phyloP scores from a whole-genome alignment of 306 rosid species.

The Medicago arabica region DNA sequence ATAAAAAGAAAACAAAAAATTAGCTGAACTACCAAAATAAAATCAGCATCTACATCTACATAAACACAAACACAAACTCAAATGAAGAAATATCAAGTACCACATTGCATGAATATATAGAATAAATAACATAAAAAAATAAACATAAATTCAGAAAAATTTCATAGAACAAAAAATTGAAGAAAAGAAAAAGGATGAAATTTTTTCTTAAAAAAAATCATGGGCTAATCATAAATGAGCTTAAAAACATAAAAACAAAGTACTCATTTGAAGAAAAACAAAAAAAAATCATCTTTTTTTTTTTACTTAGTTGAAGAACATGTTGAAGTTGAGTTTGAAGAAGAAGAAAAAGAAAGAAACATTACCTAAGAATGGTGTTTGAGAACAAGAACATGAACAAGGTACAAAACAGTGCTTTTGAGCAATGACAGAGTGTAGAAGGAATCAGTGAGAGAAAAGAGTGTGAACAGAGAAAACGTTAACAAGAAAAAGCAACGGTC shows the following conservation, averaged over 20 bases:
- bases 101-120: conserved; percentile 11
- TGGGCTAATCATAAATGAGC: background rate
- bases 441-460: conserved; percentile 43
- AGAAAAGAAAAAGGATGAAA: background rate
- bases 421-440: conserved; percentile 40
- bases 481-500: conserved; percentile 77
- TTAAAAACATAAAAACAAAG: conserved; percentile 30
- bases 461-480: conserved; percentile 61
- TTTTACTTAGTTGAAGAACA: background rate
- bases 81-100: background rate
- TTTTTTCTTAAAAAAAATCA: background rate
- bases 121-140: background rate
- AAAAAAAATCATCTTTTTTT: background rate
- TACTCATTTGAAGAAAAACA: conserved; percentile 24
- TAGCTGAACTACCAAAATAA: conserved; percentile 20
- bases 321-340: background rate
- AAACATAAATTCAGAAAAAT: background rate
- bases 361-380: conserved; percentile 47
- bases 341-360: conserved; percentile 35
- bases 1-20: background rate
- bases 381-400: background rate
- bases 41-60: background rate
- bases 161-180: conserved; percentile 10
- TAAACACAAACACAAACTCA: background rate
- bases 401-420: conserved; percentile 46